phyloP scores from a whole-genome alignment of 768 basidiomycete species.

The Pholiota microspora region DNA sequence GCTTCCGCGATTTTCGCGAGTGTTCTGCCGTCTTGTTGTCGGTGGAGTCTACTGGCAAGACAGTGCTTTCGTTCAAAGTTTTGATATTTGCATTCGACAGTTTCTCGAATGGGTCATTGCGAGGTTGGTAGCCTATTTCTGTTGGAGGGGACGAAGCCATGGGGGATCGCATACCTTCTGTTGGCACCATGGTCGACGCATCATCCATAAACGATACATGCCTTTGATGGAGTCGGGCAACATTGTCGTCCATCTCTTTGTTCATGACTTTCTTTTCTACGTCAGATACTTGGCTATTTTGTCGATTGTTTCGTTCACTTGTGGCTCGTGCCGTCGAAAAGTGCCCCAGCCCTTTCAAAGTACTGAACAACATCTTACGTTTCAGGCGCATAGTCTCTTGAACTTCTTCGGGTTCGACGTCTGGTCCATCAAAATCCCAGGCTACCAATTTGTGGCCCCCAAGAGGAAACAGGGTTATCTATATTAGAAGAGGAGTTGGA shows the following conservation, averaged over 20 bases:
- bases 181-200: conserved; percentile 17
- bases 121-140: conserved; percentile 13
- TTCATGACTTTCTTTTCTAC: neutral
- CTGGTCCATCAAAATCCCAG: conserved; percentile 66
- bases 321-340: neutral
- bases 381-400: conserved; percentile 39
- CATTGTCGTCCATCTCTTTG: neutral
- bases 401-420: conserved; percentile 57
- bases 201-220: conserved; percentile 26
- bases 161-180: conserved; percentile 10
- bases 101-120: conserved; percentile 7
- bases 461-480: conserved; percentile 66
- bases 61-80: neutral
- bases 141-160: conserved; percentile 12
- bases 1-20: neutral
- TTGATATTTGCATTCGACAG: neutral
- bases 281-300: neutral
- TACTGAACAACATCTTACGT: conserved; percentile 23
- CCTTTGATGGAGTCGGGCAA: conserved; percentile 8
- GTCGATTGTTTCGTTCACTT: too few relatives aligned
- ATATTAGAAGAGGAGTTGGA: neutral
- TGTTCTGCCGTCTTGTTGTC: neutral
- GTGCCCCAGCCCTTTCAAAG: neutral
- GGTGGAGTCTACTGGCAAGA: neutral
- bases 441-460: conserved; percentile 54